These are phyloP conservation scores for Tetrastigma voinierianum DNA, from an alignment of 164 flowering plant species.

Conservation along the genomic window DNA sequence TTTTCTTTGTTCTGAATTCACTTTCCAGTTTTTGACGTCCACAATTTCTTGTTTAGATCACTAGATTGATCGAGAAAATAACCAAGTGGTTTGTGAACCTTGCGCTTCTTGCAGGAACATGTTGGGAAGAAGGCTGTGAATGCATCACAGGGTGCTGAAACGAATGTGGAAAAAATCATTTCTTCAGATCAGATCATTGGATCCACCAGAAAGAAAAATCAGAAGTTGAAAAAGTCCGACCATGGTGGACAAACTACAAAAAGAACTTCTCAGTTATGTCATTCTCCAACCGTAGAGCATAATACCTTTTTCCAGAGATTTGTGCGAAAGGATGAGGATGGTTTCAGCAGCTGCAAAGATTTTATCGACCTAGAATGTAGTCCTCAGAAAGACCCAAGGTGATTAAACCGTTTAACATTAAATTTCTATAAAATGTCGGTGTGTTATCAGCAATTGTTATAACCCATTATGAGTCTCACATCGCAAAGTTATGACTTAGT, in stretches of 20 bases:
- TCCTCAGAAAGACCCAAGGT: conserved; percentile 42
- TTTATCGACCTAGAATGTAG: conserved; percentile 35
- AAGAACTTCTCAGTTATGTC: conserved; percentile 15
- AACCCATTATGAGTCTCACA: no score
- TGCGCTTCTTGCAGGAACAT: conserved; percentile 44
- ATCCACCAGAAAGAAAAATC: conserved; percentile 24
- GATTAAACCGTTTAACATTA: conserved; percentile 6
- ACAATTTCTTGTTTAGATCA: not conserved
- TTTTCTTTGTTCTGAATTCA: not conserved
- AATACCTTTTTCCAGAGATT: conserved; percentile 16
- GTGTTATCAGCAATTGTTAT: not conserved
- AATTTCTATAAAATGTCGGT: not conserved
- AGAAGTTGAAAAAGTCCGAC: conserved; percentile 21
- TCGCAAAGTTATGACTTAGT: no score
- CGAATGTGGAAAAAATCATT: conserved; percentile 21
- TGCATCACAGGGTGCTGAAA: conserved; percentile 19
- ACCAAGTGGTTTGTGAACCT: conserved; percentile 1
- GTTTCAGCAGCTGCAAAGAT: conserved; percentile 22
- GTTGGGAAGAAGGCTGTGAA: conserved; percentile 22
- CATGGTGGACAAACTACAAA: conserved; percentile 19
- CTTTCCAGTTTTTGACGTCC: not conserved
- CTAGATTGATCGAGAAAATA: not conserved
- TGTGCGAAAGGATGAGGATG: conserved; percentile 23
- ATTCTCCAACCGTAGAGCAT: conserved; percentile 17
- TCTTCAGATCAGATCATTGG: conserved; percentile 20